Conservation (phyloP, 176 grass and related monocot genomes). For the Saccharum officinarum region DNA sequence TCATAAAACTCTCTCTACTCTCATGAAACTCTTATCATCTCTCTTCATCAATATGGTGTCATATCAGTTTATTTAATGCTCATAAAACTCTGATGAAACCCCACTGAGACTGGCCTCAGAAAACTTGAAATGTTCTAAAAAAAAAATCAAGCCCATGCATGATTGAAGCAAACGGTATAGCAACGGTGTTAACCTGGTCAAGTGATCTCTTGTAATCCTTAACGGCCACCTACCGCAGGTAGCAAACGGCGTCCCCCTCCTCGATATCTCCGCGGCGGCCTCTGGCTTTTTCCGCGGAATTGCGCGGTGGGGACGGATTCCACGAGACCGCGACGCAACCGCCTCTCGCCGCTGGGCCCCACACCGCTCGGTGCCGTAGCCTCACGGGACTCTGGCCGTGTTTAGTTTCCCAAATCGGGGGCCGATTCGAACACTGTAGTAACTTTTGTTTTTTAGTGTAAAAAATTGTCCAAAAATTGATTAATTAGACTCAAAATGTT, state of each 20-base stretch:
- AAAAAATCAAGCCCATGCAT: not conserved
- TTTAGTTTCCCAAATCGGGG: no score
- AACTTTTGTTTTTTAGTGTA: no score
- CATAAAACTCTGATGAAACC: no score
- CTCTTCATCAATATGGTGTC: no score
- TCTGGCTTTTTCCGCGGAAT: not conserved
- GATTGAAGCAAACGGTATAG: not conserved
- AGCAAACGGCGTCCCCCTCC: slow-evolving; percentile 10
- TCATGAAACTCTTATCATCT: no score
- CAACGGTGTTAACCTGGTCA: not conserved
- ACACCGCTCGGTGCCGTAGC: not conserved
- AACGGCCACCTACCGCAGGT: slow-evolving; percentile 10
- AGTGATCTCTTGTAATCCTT: not conserved
- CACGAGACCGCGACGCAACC: slow-evolving; percentile 13
- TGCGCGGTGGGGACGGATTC: slow-evolving; percentile 23
- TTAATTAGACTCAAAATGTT: no score
- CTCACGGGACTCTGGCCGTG: slow-evolving; percentile 29
- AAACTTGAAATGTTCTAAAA: no score
- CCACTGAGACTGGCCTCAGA: no score
- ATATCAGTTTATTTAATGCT: no score
- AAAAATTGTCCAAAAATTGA: no score
- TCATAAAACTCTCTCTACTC: no score
- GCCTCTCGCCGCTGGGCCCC: not conserved
- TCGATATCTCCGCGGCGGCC: slow-evolving; percentile 20
- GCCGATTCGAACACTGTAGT: no score